These are phyloP conservation scores for Cytospora paraplurivora DNA, from an alignment of 2,329 filamentous ascomycete species.

Conservation along the genomic window DNA sequence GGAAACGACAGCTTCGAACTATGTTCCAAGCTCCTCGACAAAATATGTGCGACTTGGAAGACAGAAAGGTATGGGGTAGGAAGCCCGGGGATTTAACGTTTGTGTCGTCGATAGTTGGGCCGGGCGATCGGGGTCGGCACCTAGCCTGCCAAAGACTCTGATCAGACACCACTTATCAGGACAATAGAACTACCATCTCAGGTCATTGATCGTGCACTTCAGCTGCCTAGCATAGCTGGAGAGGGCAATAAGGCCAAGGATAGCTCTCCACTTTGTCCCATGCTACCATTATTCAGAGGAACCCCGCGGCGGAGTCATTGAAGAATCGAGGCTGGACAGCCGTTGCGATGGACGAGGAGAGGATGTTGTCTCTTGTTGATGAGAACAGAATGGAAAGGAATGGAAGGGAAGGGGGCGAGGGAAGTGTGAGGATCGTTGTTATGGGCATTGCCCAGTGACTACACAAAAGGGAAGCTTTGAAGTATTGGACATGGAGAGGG, in stretches of 20 bases:
- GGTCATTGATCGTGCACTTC: not conserved
- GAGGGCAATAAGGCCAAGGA: constrained; percentile 5
- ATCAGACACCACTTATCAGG: constrained; percentile 18
- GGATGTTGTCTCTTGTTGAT: not conserved
- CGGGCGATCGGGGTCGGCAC: constrained; percentile 4
- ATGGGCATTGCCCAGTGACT: not conserved
- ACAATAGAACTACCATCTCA: not conserved
- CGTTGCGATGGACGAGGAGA: not conserved
- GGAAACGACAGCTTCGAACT: constrained; percentile 6
- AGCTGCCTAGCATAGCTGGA: constrained; percentile 5
- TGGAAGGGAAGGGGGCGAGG: not conserved
- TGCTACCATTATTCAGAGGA: constrained; percentile 14
- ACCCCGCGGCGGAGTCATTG: constrained; percentile 24
- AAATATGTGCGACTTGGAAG: not conserved
- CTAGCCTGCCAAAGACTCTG: constrained; percentile 16
- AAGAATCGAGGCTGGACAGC: not conserved
- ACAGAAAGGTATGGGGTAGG: not conserved
- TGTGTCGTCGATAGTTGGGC: constrained; percentile 10
- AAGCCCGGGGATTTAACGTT: not conserved
- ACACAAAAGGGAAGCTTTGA: not conserved
- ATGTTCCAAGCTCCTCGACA: constrained; percentile 7
- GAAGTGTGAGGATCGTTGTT: not conserved
- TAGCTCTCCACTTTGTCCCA: constrained; percentile 18
- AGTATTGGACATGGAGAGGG: not conserved
- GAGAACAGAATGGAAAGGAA: not conserved